A percentile compares a stretch with the other conserved stretches of the same genome.
Evolutionary conservation across 2,329 filamentous ascomycete species (phyloP).

Genomic region (Macrophomina tecta): DNA sequence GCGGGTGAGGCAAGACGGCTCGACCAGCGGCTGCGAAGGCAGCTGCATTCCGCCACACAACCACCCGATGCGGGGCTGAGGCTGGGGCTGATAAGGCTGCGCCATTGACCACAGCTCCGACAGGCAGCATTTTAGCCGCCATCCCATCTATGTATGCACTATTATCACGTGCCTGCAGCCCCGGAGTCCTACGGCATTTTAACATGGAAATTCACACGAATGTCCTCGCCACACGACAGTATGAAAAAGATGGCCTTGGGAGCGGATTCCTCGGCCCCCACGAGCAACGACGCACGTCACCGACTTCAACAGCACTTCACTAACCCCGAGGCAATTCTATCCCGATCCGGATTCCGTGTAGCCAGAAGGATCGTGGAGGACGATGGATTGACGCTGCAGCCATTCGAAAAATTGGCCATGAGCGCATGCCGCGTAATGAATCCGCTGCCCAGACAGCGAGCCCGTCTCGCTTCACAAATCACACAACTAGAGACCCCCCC

Average conservation of each 20-base stretch:
- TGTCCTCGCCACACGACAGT: background rate
- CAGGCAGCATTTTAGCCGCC: background rate
- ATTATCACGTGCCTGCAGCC: background rate
- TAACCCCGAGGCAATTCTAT: too few species aligned
- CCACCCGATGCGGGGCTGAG: background rate
- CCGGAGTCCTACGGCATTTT: background rate
- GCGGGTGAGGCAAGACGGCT: background rate
- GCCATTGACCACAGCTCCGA: background rate
- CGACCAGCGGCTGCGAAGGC: conserved; percentile 4
- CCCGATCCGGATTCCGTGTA: too few species aligned
- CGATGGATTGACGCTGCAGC: too few species aligned
- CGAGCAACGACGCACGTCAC: too few species aligned
- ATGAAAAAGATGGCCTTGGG: background rate
- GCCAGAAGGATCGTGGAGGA: too few species aligned
- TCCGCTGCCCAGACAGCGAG: background rate
- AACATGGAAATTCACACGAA: background rate
- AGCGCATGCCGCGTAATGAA: background rate
- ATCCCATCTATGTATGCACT: background rate
- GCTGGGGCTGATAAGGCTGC: conserved; percentile 4
- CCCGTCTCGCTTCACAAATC: conserved; percentile 19
- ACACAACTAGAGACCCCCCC: conserved; percentile 5
- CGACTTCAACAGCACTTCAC: too few species aligned
- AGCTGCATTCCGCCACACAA: background rate
- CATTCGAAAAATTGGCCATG: background rate
- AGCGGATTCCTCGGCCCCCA: background rate